Conservation (phyloP, 371 early-diverging fungal species). For the Mucor sp. region DNA sequence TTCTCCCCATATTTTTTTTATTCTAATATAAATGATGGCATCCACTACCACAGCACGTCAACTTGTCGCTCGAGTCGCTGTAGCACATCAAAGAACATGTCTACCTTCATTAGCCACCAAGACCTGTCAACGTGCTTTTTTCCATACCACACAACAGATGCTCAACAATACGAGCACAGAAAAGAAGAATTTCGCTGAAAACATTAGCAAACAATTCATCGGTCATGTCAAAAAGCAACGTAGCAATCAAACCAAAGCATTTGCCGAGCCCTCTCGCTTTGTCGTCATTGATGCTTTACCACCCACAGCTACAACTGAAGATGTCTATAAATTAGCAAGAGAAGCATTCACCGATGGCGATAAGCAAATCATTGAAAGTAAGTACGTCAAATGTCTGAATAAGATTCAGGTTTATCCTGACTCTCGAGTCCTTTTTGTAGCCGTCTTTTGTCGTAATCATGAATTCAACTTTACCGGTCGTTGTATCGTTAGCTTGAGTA, state of each 20-base stretch:
- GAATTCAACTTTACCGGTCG: constrained; percentile 41
- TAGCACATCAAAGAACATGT: background rate
- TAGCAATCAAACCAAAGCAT: background rate
- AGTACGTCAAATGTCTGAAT: background rate
- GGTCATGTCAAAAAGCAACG: constrained; percentile 16
- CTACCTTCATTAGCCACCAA: background rate
- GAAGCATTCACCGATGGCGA: constrained; percentile 45
- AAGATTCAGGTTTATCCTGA: background rate
- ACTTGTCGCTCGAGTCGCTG: background rate
- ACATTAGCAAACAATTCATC: constrained; percentile 16
- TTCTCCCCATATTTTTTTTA: background rate
- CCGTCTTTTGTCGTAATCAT: constrained; percentile 38
- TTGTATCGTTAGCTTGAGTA: constrained; percentile 35
- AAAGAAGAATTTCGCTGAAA: constrained; percentile 14
- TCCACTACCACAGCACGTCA: background rate
- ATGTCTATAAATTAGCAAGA: constrained; percentile 47
- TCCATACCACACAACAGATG: background rate
- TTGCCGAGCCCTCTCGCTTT: constrained; percentile 29
- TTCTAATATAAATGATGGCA: background rate
- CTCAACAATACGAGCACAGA: background rate
- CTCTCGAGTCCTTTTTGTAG: constrained; percentile 20
- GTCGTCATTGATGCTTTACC: constrained; percentile 40
- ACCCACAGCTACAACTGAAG: constrained; percentile 42
- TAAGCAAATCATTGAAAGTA: constrained; percentile 29
- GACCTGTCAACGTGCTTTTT: background rate